Evolutionary conservation across 2,329 filamentous ascomycete species (phyloP).

Genomic region (Fonsecaea nubica): DNA sequence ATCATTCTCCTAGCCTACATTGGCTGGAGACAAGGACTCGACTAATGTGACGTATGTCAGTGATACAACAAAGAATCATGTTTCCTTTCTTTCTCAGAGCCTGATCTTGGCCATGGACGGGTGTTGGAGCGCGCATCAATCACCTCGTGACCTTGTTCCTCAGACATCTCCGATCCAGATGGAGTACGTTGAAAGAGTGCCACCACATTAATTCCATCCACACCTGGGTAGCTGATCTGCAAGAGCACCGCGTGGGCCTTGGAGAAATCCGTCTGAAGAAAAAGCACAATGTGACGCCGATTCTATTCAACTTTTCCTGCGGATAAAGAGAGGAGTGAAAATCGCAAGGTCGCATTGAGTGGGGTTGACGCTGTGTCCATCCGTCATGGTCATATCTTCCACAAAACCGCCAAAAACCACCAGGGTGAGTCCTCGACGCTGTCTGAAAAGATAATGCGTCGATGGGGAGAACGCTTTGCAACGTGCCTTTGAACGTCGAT

Average conservation of each 20-base stretch:
- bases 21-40: slow-evolving; percentile 5
- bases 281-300: slow-evolving; percentile 5
- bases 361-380: background rate
- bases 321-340: slow-evolving; percentile 11
- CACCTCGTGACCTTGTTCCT: slow-evolving; percentile 8
- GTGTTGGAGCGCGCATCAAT: background rate
- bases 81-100: slow-evolving; percentile 7
- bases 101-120: slow-evolving; percentile 11
- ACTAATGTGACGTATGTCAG: slow-evolving; percentile 12
- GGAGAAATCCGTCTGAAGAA: slow-evolving; percentile 7
- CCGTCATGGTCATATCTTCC: slow-evolving; percentile 6
- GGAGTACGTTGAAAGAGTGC: slow-evolving; percentile 2
- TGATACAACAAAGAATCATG: slow-evolving; percentile 11
- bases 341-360: background rate
- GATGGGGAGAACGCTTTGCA: slow-evolving; percentile 3
- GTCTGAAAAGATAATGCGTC: background rate
- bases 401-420: background rate
- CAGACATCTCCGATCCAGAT: slow-evolving; percentile 9
- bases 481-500: background rate
- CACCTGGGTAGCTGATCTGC: background rate
- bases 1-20: background rate
- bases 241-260: background rate
- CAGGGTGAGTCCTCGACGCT: background rate
- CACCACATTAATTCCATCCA: slow-evolving; percentile 2
- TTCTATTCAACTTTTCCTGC: slow-evolving; percentile 24